Conservation (phyloP, 805 yeast species). For the Candida sphagnicola region DNA sequence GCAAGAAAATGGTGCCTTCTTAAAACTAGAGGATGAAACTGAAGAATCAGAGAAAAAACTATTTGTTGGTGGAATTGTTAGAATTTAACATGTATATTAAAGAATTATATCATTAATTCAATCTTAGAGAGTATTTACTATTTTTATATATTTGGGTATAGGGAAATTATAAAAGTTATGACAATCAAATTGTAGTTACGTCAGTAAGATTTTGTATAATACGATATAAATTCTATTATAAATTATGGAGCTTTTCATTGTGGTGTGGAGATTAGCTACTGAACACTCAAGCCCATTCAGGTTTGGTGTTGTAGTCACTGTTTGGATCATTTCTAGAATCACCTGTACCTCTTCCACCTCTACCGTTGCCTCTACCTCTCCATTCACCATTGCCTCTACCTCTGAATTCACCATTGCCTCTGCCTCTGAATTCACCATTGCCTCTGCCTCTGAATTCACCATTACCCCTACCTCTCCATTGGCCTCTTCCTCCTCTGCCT, state of each 20-base stretch:
- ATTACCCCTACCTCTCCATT: constrained; percentile 7
- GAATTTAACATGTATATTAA: constrained; percentile 11
- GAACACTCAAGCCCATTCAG: constrained; percentile 31
- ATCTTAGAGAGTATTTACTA: too few relatives aligned
- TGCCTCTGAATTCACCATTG: constrained; percentile 47
- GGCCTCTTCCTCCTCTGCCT: constrained; percentile 9
- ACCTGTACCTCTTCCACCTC: background rate
- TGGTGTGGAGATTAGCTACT: background rate
- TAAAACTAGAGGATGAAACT: constrained; percentile 15
- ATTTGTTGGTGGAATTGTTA: constrained; percentile 23
- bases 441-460: constrained; percentile 41
- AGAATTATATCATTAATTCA: too few relatives aligned
- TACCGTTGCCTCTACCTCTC: constrained; percentile 6
- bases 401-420: constrained; percentile 47
- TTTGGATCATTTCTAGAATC: constrained; percentile 4
- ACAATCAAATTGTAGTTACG: too few relatives aligned
- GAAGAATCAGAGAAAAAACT: constrained; percentile 21
- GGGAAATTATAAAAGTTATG: too few relatives aligned
- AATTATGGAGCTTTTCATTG: too few relatives aligned
- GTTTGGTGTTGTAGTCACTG: constrained; percentile 17
- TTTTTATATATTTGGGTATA: too few relatives aligned
- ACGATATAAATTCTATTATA: too few relatives aligned
- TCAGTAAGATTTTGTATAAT: too few relatives aligned
- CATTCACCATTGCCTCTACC: constrained; percentile 20
- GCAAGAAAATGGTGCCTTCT: constrained; percentile 17